Evolutionary conservation across 23 red algal genomes (phyloP).

Genomic region (Gracilaria vermiculophylla): DNA sequence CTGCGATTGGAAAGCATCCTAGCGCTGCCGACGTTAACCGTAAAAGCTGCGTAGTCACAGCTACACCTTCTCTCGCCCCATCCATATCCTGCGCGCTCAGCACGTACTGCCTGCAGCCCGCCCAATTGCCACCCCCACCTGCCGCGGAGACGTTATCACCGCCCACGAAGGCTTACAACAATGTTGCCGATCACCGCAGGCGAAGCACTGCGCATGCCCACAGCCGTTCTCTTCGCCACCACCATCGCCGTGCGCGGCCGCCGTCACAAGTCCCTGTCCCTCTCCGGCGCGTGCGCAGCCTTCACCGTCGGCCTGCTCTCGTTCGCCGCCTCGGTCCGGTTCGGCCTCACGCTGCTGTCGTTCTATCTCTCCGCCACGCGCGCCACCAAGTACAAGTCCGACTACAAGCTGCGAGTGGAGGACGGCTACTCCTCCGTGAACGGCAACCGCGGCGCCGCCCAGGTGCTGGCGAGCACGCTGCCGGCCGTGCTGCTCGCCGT

Average conservation of each 20-base stretch:
- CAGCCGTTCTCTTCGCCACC: slow-evolving; percentile 11
- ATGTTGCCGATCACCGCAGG: background rate
- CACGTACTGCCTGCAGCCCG: too few relatives aligned
- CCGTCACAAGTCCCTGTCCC: slow-evolving; percentile 27
- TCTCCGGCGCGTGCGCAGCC: slow-evolving; percentile 33
- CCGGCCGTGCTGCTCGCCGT: slow-evolving; percentile 34
- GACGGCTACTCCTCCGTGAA: background rate
- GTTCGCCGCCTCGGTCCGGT: slow-evolving; percentile 32
- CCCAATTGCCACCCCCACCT: too few relatives aligned
- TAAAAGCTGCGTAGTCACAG: too few relatives aligned
- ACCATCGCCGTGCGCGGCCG: slow-evolving; percentile 20
- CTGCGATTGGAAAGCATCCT: too few relatives aligned
- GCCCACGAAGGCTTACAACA: background rate
- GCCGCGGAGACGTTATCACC: too few relatives aligned
- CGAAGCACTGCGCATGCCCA: background rate
- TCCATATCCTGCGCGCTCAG: too few relatives aligned
- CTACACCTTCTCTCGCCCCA: too few relatives aligned
- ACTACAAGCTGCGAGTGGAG: slow-evolving; percentile 18
- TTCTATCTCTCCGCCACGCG: slow-evolving; percentile 56
- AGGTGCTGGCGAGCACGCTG: slow-evolving; percentile 44
- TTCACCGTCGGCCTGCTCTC: slow-evolving; percentile 48
- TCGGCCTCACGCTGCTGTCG: slow-evolving; percentile 43
- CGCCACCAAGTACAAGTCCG: slow-evolving; percentile 34
- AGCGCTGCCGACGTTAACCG: too few relatives aligned
- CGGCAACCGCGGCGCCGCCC: slow-evolving; percentile 23